Percentiles rank a stretch among this genome's conserved stretches.
phyloP scores from a whole-genome alignment of 495 filamentous ascomycete genomes.

The Bacidia gigantensis region DNA sequence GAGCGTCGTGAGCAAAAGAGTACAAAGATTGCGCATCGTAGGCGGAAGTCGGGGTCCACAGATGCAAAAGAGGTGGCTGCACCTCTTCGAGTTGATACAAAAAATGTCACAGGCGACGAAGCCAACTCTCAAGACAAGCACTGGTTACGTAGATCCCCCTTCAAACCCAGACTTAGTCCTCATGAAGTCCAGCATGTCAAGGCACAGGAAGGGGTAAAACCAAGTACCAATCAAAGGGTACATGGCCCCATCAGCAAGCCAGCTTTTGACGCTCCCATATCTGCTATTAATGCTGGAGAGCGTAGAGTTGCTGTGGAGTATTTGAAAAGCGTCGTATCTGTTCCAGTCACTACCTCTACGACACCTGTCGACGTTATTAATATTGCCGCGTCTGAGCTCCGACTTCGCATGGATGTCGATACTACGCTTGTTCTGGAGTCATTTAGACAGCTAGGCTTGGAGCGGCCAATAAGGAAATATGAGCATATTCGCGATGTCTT shows the following conservation, averaged over 20 bases:
- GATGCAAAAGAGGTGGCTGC: too few species aligned
- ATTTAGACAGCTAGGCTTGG: slow-evolving; percentile 61
- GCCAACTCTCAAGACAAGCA: too few species aligned
- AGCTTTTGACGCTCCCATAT: slow-evolving; percentile 58
- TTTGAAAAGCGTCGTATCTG: slow-evolving; percentile 41
- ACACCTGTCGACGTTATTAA: slow-evolving; percentile 57
- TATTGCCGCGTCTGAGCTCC: slow-evolving; percentile 40
- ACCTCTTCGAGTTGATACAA: too few species aligned
- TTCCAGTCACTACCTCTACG: slow-evolving; percentile 60
- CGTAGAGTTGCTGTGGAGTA: slow-evolving; percentile 58
- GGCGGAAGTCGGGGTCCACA: too few species aligned
- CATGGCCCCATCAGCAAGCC: not conserved
- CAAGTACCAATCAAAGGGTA: not conserved
- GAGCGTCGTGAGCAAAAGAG: too few species aligned
- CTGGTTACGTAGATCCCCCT: too few species aligned
- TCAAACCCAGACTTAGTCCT: too few species aligned
- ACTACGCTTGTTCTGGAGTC: slow-evolving; percentile 60
- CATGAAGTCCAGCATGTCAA: too few species aligned
- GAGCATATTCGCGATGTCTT: slow-evolving; percentile 78
- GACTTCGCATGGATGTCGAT: slow-evolving; percentile 42
- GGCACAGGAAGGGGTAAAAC: too few species aligned
- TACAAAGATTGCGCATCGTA: too few species aligned
- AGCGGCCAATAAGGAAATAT: slow-evolving; percentile 72
- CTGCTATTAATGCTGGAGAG: slow-evolving; percentile 72
- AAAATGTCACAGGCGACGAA: too few species aligned